Evolutionary conservation across 2,329 filamentous ascomycete genomes (phyloP).

Genomic region (Colletotrichum tanaceti): DNA sequence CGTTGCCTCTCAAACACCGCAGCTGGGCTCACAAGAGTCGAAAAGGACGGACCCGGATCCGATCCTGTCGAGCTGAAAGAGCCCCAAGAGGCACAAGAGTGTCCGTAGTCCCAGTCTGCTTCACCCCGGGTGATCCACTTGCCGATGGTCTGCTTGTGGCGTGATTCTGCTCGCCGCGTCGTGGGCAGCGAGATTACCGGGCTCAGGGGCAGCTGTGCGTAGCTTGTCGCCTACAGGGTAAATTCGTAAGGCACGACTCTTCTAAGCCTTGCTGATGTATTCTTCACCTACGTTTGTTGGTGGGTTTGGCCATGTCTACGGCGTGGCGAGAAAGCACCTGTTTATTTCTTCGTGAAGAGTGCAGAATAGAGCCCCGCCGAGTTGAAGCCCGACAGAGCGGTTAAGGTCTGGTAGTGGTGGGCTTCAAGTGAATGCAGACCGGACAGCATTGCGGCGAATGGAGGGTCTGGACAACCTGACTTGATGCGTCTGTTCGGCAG

Average conservation of each 20-base stretch:
- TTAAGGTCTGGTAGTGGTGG: too few species aligned
- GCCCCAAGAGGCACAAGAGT: conserved; percentile 1
- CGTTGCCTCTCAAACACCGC: background rate
- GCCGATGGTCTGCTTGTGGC: conserved; percentile 38
- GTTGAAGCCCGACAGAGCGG: too few species aligned
- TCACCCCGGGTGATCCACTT: conserved; percentile 37
- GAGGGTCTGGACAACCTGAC: background rate
- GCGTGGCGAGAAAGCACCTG: too few species aligned
- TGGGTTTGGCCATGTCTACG: too few species aligned
- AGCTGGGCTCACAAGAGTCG: background rate
- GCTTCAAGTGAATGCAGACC: too few species aligned
- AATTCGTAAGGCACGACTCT: too few species aligned
- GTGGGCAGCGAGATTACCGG: conserved; percentile 30
- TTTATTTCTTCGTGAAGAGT: too few species aligned
- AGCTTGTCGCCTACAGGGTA: too few species aligned
- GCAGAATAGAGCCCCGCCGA: too few species aligned
- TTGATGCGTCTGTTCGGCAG: background rate
- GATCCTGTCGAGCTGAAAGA: conserved; percentile 21
- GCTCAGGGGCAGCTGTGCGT: conserved; percentile 14
- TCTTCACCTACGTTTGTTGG: too few species aligned
- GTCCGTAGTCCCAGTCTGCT: conserved; percentile 20
- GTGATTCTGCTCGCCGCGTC: conserved; percentile 28
- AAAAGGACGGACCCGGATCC: background rate
- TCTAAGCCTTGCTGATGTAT: too few species aligned
- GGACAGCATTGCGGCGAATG: too few species aligned